phyloP scores from a whole-genome alignment of 2,329 filamentous ascomycete genomes.

The Teratosphaeria destructans region DNA sequence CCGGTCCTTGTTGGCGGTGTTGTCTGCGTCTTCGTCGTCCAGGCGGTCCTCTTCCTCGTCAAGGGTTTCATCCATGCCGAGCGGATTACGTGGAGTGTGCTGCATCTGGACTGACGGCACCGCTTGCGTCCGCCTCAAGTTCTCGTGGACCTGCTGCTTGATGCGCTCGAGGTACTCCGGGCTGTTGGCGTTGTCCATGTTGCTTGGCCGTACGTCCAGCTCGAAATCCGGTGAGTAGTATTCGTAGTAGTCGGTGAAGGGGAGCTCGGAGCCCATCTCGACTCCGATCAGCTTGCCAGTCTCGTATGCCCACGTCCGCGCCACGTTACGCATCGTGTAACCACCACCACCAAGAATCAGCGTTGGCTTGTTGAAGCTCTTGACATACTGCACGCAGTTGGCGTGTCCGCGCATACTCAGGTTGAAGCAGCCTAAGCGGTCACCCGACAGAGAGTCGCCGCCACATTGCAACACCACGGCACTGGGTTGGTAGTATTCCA shows the following conservation, averaged over 20 bases:
- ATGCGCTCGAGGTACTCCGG: slow-evolving; percentile 60
- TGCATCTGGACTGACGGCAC: slow-evolving; percentile 56
- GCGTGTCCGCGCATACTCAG: slow-evolving; percentile 60
- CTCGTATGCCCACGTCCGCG: slow-evolving; percentile 56
- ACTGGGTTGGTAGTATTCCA: slow-evolving; percentile 58
- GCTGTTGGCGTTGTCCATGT: slow-evolving; percentile 64
- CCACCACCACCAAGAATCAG: slow-evolving; percentile 58
- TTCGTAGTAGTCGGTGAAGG: slow-evolving; percentile 94
- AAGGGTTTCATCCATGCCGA: slow-evolving; percentile 44
- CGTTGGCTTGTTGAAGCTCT: slow-evolving; percentile 55
- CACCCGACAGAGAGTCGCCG: slow-evolving; percentile 57
- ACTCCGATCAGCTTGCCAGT: slow-evolving; percentile 72
- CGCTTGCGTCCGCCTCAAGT: slow-evolving; percentile 50
- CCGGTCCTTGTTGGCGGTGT: slow-evolving; percentile 75
- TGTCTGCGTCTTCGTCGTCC: slow-evolving; percentile 67
- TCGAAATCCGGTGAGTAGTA: slow-evolving; percentile 63
- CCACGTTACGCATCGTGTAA: slow-evolving; percentile 59
- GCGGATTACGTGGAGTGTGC: slow-evolving; percentile 49
- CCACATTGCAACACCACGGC: slow-evolving; percentile 61
- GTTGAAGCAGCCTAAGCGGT: slow-evolving; percentile 60
- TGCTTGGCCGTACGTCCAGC: slow-evolving; percentile 57
- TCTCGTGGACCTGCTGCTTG: slow-evolving; percentile 54
- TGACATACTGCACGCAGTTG: slow-evolving; percentile 60
- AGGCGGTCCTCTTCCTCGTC: slow-evolving; percentile 54
- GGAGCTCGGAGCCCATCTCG: slow-evolving; percentile 69